Conservation (phyloP, 345 rosid genomes). For the Acer yangbiense region DNA sequence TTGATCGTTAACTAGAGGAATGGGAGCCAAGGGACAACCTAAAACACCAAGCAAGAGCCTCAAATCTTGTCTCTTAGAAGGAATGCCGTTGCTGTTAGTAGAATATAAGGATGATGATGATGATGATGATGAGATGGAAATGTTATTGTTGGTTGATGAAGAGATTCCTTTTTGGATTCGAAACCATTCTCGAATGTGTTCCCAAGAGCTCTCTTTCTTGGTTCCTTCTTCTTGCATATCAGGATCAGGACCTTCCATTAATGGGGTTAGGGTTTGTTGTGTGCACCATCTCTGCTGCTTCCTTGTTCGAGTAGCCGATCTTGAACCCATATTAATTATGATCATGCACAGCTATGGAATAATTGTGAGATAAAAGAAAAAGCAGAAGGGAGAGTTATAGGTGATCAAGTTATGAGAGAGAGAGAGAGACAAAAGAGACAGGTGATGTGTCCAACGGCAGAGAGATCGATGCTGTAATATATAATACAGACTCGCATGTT, state of each 20-base stretch:
- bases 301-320: constrained; percentile 31
- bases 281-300: constrained; percentile 72
- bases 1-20: constrained; percentile 49
- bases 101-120: constrained; percentile 18
- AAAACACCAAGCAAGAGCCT: constrained; percentile 85
- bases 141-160: not conserved
- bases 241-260: constrained; percentile 96
- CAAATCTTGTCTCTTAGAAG: constrained; percentile 67
- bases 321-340: constrained; percentile 34
- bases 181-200: constrained; percentile 90
- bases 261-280: constrained; percentile 76
- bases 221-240: constrained; percentile 74
- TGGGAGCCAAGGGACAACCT: constrained; percentile 94
- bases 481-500: constrained; percentile 34
- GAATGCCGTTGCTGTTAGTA: constrained; percentile 16
- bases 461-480: constrained; percentile 11
- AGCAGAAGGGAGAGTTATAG: constrained; percentile 6
- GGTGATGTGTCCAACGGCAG: constrained; percentile 63
- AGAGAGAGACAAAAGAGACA: constrained; percentile 60
- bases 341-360: not conserved
- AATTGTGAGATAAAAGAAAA: not conserved
- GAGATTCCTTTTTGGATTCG: constrained; percentile 70
- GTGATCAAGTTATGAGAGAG: not conserved
- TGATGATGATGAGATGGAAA: constrained; percentile 28
- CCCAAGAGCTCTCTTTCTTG: constrained; percentile 89